Percentiles rank a stretch among this genome's conserved stretches.
phyloP scores from a whole-genome alignment of 2,329 filamentous ascomycete species.

The Lithohypha guttulata region DNA sequence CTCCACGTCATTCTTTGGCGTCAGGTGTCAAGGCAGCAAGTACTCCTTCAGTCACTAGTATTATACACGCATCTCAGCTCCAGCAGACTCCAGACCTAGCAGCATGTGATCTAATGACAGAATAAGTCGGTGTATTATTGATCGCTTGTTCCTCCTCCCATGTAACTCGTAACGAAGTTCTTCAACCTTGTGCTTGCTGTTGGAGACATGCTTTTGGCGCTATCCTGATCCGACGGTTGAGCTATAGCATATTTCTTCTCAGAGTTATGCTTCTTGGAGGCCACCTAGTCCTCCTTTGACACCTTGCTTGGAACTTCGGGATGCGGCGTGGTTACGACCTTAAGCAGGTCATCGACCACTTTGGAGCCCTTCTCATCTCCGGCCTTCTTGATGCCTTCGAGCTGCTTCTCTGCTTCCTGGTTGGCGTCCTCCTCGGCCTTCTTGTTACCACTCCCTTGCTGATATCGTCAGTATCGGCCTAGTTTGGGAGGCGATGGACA shows the following conservation, averaged over 20 bases:
- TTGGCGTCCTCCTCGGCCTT: conserved; percentile 67
- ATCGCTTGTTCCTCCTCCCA: not conserved
- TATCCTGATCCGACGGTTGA: no score
- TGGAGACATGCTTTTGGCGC: no score
- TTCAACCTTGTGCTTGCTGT: not conserved
- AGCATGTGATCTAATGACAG: no score
- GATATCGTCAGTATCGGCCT: conserved; percentile 12
- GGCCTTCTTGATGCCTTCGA: conserved; percentile 69
- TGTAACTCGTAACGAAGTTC: not conserved
- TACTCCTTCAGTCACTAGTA: no score
- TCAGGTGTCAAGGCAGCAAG: no score
- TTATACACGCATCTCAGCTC: no score
- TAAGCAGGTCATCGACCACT: conserved; percentile 73
- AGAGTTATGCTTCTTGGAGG: not conserved
- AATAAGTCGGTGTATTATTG: no score
- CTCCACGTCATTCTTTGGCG: no score
- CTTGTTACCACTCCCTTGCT: conserved; percentile 91
- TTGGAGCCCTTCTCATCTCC: conserved; percentile 68
- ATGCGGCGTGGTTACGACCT: conserved; percentile 74
- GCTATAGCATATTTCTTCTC: no score
- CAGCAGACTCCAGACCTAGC: no score
- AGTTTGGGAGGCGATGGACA: no score
- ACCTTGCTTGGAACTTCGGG: conserved; percentile 50
- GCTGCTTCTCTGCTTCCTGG: conserved; percentile 69
- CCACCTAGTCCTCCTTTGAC: conserved; percentile 16